Percentiles rank a stretch among this genome's conserved stretches.
Conservation (phyloP, 345 rosid species). For the Turritis glabra region DNA sequence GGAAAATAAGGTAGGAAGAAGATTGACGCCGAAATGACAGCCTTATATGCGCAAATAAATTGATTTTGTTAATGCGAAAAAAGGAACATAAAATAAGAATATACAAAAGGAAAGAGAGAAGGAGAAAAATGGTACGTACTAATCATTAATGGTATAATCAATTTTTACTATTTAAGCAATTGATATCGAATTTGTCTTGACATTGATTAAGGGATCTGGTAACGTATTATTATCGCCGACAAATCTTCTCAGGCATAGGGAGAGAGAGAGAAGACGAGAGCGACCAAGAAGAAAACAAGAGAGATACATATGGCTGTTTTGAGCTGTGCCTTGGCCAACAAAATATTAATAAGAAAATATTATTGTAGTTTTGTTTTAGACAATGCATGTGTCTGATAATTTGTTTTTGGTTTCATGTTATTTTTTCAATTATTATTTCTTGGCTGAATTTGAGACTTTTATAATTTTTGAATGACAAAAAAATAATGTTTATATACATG, state of each 20-base stretch:
- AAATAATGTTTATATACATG: too few species aligned
- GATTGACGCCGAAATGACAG: constrained; percentile 42
- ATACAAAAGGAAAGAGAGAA: neutral
- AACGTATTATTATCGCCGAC: constrained; percentile 34
- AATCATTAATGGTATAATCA: constrained; percentile 20
- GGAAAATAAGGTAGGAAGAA: constrained; percentile 30
- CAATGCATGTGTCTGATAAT: constrained; percentile 38
- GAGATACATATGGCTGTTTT: constrained; percentile 18
- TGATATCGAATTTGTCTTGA: constrained; percentile 15
- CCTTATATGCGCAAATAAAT: constrained; percentile 17
- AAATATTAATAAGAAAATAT: too few species aligned
- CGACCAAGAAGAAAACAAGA: too few species aligned
- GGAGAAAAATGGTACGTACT: neutral
- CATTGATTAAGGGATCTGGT: constrained; percentile 21
- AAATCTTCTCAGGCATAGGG: constrained; percentile 29
- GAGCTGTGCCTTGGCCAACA: too few species aligned
- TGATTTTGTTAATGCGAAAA: constrained; percentile 11
- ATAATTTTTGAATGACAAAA: too few species aligned
- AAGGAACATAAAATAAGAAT: constrained; percentile 1
- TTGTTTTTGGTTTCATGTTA: constrained; percentile 1
- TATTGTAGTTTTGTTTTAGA: constrained; percentile 29
- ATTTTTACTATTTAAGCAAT: constrained; percentile 9
- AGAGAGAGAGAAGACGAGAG: neutral
- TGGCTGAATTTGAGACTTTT: neutral
- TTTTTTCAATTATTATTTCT: neutral